Evolutionary conservation across 73 alveolate species (phyloP), one percentile per base, ranked within the genome.

Genomic region (Stentor coeruleus): DNA sequence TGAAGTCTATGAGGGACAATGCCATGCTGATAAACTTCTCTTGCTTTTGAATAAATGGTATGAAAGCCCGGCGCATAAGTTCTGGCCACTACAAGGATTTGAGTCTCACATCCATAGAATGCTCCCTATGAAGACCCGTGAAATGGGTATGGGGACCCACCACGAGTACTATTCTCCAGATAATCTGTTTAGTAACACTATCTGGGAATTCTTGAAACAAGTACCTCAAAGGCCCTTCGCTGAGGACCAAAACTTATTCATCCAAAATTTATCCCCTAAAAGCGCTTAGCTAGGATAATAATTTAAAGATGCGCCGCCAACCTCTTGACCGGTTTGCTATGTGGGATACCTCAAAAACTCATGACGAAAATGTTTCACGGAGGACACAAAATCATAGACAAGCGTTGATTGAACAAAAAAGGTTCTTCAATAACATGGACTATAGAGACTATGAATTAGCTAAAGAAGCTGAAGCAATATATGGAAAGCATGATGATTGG

Each of bases 91-190:
- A n/a, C 74, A 75, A 39, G 59, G 38, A 37, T 20, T 36, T 15
- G 83, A 75, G 38, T 15, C 14, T 15, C 14, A 36, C 83, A 28
- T 75, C 20, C 26, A 75, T 39, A 75, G 33, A 38, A 31, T 75
- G 81, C 83, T 75, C 36, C 83, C 83, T 14, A 38, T 75, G 1
- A 75, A 75, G 66, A n/a, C 14, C 6, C 33, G 41, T 20, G 72
- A 37, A 26, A 39, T 39, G 72, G 83, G 72, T 6, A 75, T 75
- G 83, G 83, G 83, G n/a, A 75, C 59, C 20, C 72, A 75, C 2
- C 72, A 75, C 39, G 83, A 66, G 37, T 66, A 66, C 39, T 66
- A 20, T 31, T 66, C 79, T 20, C 79, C 79, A 26, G 37, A 31
- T 20, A 37, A 20, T 26, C 37, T 66, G 15, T 37, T 40, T 20